phyloP scores from a whole-genome alignment of 2,329 filamentous ascomycete genomes.

The Simplicillium sp. region DNA sequence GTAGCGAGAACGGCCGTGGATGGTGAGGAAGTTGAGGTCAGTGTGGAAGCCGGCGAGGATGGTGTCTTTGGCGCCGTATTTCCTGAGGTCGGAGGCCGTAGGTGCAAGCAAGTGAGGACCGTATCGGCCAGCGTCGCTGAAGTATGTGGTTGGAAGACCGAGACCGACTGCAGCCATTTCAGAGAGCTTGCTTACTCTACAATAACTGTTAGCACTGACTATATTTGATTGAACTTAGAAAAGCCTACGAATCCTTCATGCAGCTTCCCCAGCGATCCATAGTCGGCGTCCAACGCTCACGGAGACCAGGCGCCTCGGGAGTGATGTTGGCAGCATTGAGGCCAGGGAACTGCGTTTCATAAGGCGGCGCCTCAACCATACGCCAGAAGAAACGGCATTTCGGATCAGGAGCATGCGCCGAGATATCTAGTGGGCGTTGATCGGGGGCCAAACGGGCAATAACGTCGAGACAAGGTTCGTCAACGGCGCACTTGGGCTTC shows the following conservation, averaged over 20 bases:
- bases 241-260: constrained; percentile 50
- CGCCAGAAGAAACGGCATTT: constrained; percentile 57
- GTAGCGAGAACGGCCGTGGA: constrained; percentile 53
- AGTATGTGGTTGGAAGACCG: constrained; percentile 40
- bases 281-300: constrained; percentile 38
- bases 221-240: neutral
- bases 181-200: constrained; percentile 43
- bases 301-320: constrained; percentile 38
- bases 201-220: neutral
- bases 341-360: constrained; percentile 43
- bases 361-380: constrained; percentile 44
- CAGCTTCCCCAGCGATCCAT: constrained; percentile 49
- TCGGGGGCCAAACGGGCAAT: constrained; percentile 43
- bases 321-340: constrained; percentile 47
- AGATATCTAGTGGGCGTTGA: constrained; percentile 49
- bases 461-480: constrained; percentile 49
- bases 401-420: constrained; percentile 46
- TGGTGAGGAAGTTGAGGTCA: constrained; percentile 56
- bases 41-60: constrained; percentile 56
- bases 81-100: constrained; percentile 47
- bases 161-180: constrained; percentile 50
- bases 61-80: constrained; percentile 43
- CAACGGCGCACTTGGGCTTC: constrained; percentile 53
- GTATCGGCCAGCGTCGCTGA: constrained; percentile 45
- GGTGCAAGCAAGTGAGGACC: constrained; percentile 53